Evolutionary conservation across 805 yeast species (phyloP).

Genomic region (Metschnikowia koreensis): DNA sequence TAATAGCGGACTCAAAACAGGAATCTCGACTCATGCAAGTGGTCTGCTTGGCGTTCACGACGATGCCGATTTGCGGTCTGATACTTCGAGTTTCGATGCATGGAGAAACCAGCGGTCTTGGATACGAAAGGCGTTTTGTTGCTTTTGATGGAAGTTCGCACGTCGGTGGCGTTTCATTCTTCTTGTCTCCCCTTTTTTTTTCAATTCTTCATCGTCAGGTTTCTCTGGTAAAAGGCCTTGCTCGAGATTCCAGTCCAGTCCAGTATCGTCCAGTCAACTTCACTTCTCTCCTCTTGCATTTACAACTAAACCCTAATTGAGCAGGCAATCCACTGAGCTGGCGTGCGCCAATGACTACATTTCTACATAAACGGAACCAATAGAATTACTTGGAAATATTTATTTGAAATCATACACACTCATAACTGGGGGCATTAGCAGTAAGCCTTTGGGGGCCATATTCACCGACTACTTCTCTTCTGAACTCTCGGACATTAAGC

Average conservation of each 20-base stretch:
- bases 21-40: slow-evolving; percentile 21
- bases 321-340: background rate
- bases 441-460: too few species aligned
- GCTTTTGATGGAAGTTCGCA: slow-evolving; percentile 7
- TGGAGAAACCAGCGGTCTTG: slow-evolving; percentile 17
- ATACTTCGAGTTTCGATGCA: slow-evolving; percentile 32
- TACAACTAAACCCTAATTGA: background rate
- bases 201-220: too few species aligned
- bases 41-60: slow-evolving; percentile 35
- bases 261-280: background rate
- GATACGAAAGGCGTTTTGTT: slow-evolving; percentile 17
- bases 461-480: background rate
- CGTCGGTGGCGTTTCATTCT: background rate
- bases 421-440: background rate
- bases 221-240: too few species aligned
- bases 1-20: slow-evolving; percentile 1
- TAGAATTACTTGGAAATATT: background rate
- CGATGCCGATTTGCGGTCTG: slow-evolving; percentile 40
- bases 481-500: slow-evolving; percentile 10
- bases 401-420: background rate
- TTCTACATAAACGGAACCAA: background rate
- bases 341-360: background rate
- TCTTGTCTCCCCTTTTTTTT: background rate
- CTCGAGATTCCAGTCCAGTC: too few species aligned
- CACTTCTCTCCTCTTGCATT: slow-evolving; percentile 5